Evolutionary conservation across 768 basidiomycete genomes (phyloP).

Genomic region (Candolleomyces efflorescens): DNA sequence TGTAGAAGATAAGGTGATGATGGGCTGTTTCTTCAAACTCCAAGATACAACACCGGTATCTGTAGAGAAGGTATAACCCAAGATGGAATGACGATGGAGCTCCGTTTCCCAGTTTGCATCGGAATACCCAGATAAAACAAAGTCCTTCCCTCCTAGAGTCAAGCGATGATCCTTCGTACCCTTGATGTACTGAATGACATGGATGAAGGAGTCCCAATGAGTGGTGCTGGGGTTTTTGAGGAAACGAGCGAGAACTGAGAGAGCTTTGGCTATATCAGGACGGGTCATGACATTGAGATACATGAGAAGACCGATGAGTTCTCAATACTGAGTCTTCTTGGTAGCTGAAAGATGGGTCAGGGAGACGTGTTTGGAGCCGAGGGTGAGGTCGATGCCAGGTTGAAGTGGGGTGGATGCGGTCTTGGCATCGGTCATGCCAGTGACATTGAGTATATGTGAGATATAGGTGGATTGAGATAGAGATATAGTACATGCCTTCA

Average conservation of each 20-base stretch:
- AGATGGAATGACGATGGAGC: constrained; percentile 23
- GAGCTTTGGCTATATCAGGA: too few species aligned
- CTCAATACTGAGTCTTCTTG: too few species aligned
- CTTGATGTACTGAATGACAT: constrained; percentile 16
- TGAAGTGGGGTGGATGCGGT: constrained; percentile 19
- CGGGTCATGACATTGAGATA: too few species aligned
- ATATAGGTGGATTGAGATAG: constrained; percentile 23
- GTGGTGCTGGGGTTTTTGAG: constrained; percentile 9
- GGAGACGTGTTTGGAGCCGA: background rate
- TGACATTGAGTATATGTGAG: constrained; percentile 12
- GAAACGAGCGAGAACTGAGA: constrained; percentile 11
- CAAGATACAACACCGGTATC: constrained; percentile 14
- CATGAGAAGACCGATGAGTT: too few species aligned
- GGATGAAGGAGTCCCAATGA: constrained; percentile 11
- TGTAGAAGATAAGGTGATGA: constrained; percentile 25
- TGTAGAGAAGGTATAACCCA: constrained; percentile 25
- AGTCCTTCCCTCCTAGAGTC: background rate
- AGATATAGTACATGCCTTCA: constrained; percentile 14
- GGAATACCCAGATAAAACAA: constrained; percentile 6
- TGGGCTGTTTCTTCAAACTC: too few species aligned
- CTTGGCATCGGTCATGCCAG: constrained; percentile 15
- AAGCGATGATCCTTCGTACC: constrained; percentile 9
- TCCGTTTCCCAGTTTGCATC: constrained; percentile 13
- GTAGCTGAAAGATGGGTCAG: too few species aligned
- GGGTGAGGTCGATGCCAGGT: background rate